These are phyloP conservation scores for Pseudozyma tsukubaensis DNA, from an alignment of 1,284 basidiomycete genomes.

Conservation along the genomic window DNA sequence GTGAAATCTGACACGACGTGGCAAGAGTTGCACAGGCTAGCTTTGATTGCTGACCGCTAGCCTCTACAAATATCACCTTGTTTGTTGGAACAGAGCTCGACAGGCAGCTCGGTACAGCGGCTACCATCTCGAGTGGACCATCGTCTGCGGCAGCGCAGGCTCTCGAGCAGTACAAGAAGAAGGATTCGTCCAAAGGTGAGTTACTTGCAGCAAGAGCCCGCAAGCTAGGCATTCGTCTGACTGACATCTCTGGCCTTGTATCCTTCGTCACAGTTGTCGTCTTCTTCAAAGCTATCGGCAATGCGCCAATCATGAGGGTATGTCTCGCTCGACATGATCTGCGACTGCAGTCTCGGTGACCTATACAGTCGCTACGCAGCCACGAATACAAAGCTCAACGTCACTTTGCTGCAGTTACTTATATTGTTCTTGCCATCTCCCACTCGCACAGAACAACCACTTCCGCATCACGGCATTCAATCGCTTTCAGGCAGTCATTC, in stretches of 20 bases:
- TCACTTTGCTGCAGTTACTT: too few species aligned
- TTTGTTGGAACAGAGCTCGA: conserved; percentile 23
- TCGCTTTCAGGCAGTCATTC: conserved; percentile 93
- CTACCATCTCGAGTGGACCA: conserved; percentile 15
- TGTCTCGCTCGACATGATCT: neutral
- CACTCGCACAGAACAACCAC: conserved; percentile 76
- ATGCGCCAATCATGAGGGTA: conserved; percentile 93
- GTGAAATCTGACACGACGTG: too few species aligned
- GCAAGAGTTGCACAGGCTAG: neutral
- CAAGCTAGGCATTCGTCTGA: neutral
- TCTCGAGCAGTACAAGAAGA: conserved; percentile 63
- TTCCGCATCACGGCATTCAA: conserved; percentile 97
- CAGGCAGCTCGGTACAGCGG: conserved; percentile 30
- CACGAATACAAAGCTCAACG: too few species aligned
- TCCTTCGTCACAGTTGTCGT: conserved; percentile 79
- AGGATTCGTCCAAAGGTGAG: conserved; percentile 62
- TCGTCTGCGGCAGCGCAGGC: conserved; percentile 48
- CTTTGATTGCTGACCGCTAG: neutral
- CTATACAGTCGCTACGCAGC: too few species aligned
- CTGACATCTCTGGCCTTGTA: neutral
- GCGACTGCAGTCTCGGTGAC: neutral
- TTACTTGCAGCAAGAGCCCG: neutral
- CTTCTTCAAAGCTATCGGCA: conserved; percentile 97
- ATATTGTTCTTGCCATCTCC: too few species aligned
- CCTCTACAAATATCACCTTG: neutral